Percentiles rank a stretch among this genome's conserved stretches.
phyloP scores from a whole-genome alignment of 331 rosid genomes.

The Rosa hybrid region DNA sequence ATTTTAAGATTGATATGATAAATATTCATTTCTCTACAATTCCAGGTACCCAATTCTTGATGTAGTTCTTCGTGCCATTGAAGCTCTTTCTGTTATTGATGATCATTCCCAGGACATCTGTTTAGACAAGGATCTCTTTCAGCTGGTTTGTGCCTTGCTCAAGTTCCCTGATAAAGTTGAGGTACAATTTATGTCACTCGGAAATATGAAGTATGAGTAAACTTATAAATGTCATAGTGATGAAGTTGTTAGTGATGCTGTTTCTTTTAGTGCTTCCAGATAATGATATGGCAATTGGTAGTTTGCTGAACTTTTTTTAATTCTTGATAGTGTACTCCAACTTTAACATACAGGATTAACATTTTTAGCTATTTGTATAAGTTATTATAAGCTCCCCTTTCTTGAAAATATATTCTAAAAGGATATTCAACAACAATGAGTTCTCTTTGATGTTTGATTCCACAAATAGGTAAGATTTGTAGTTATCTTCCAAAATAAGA shows the following conservation, averaged over 20 bases:
- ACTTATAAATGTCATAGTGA: neutral
- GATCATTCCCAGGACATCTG: slow-evolving; percentile 72
- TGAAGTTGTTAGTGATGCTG: neutral
- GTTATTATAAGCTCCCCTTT: neutral
- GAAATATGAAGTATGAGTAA: neutral
- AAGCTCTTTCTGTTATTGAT: slow-evolving; percentile 75
- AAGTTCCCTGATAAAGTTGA: slow-evolving; percentile 83
- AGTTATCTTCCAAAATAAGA: neutral
- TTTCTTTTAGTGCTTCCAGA: slow-evolving; percentile 13
- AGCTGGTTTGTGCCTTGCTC: slow-evolving; percentile 49
- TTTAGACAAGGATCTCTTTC: slow-evolving; percentile 68
- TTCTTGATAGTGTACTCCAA: neutral
- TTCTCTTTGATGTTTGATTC: neutral
- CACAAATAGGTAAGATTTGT: neutral
- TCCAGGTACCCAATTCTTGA: slow-evolving; percentile 82
- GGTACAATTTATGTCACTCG: slow-evolving; percentile 45
- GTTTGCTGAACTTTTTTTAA: neutral
- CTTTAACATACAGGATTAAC: neutral
- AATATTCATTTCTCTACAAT: slow-evolving; percentile 24
- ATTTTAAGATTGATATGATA: neutral
- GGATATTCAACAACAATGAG: neutral
- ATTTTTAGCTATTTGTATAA: neutral
- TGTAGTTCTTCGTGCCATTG: slow-evolving; percentile 67
- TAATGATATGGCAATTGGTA: neutral
- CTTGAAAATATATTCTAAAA: neutral